Conservation (phyloP, 2,329 filamentous ascomycete species). For the Microsporum audouinii region DNA sequence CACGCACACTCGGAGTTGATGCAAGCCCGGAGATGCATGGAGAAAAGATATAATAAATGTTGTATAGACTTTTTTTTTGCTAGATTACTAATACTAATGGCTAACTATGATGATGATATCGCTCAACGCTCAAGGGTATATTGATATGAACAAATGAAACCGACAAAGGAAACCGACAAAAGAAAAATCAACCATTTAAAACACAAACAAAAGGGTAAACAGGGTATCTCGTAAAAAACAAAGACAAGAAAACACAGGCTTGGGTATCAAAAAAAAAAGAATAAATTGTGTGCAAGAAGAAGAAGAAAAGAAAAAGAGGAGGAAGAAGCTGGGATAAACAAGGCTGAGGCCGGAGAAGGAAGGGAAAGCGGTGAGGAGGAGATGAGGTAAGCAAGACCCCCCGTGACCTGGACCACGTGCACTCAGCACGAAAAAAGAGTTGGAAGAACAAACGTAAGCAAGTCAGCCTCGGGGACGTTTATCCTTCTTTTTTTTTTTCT, state of each 20-base stretch:
- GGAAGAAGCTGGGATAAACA: background rate
- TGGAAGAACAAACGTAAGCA: background rate
- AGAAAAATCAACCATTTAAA: background rate
- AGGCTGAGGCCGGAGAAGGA: background rate
- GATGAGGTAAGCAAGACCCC: background rate
- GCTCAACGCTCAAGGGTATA: slow-evolving; percentile 2
- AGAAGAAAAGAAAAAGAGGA: background rate
- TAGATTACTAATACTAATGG: background rate
- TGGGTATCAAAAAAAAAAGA: slow-evolving; percentile 1
- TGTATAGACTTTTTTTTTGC: background rate
- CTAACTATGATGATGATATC: background rate
- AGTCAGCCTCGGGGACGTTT: background rate
- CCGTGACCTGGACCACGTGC: slow-evolving; percentile 1
- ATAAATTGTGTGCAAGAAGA: background rate
- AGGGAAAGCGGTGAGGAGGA: background rate
- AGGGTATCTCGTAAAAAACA: background rate
- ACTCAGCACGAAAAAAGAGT: background rate
- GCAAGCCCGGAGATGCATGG: background rate
- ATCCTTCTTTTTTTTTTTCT: background rate
- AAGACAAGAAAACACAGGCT: background rate
- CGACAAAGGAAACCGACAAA: background rate
- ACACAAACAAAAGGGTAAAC: background rate
- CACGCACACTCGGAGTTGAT: too few species aligned
- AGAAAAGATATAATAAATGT: background rate
- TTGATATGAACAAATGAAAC: background rate